Evolutionary conservation across 2,329 filamentous ascomycete species (phyloP).

Genomic region (Ceratocystis cacaofunesta): DNA sequence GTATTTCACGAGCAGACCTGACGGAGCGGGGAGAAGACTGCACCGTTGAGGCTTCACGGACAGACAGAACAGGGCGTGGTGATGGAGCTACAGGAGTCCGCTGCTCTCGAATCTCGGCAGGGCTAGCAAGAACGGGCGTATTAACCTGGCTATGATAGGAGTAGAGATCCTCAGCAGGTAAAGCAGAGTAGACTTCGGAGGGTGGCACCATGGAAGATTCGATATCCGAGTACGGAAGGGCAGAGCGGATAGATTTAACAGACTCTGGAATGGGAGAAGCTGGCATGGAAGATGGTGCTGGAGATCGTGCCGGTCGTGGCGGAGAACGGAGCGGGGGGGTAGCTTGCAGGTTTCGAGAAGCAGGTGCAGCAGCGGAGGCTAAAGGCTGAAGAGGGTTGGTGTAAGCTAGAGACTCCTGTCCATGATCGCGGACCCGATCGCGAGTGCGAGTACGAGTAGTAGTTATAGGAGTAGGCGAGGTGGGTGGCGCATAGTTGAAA

Average conservation of each 20-base stretch:
- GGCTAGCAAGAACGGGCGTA: slow-evolving; percentile 12
- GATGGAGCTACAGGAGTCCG: background rate
- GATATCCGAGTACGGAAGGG: slow-evolving; percentile 3
- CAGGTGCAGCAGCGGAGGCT: background rate
- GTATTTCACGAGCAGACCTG: background rate
- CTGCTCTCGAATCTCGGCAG: slow-evolving; percentile 7
- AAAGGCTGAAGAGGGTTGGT: slow-evolving; percentile 2
- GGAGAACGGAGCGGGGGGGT: background rate
- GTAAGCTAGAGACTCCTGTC: slow-evolving; percentile 4
- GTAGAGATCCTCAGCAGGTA: slow-evolving; percentile 7
- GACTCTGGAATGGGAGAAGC: slow-evolving; percentile 4
- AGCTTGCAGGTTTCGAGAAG: background rate
- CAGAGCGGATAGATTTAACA: slow-evolving; percentile 6
- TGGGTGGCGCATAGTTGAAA: slow-evolving; percentile 10
- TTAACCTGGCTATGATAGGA: background rate
- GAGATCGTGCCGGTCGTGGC: slow-evolving; percentile 3
- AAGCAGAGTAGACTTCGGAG: slow-evolving; percentile 9
- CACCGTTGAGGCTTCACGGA: background rate
- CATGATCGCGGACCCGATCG: slow-evolving; percentile 15
- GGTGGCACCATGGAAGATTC: slow-evolving; percentile 9
- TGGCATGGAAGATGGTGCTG: slow-evolving; percentile 1
- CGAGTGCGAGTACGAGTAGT: slow-evolving; percentile 13
- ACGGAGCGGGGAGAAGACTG: background rate
- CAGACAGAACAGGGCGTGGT: background rate
- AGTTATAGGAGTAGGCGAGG: slow-evolving; percentile 11